These are phyloP conservation scores for Hypsizygus marmoreus DNA, from an alignment of 768 basidiomycete genomes.

Conservation along the genomic window DNA sequence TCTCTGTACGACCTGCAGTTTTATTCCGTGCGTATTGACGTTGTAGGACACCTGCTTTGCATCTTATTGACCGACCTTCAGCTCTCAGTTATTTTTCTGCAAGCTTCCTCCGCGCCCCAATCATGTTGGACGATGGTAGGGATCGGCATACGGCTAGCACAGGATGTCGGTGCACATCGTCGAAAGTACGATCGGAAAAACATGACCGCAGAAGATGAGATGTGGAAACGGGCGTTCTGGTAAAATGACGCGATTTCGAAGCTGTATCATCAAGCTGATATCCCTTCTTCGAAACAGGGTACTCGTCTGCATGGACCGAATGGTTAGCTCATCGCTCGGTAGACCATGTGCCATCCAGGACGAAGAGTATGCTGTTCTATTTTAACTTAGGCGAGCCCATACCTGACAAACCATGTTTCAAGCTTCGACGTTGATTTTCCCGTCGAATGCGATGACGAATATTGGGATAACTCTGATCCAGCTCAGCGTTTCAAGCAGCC, in stretches of 20 bases:
- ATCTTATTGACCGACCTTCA: conserved; percentile 18
- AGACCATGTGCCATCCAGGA: conserved; percentile 79
- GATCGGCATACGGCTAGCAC: conserved; percentile 70
- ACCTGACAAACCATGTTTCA: conserved; percentile 1
- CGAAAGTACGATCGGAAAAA: conserved; percentile 33
- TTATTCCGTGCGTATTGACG: conserved; percentile 45
- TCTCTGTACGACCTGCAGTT: conserved; percentile 75
- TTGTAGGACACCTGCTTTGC: conserved; percentile 8
- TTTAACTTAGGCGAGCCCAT: background rate
- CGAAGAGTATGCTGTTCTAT: conserved; percentile 60
- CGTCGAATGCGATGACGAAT: conserved; percentile 70
- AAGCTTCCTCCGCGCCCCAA: conserved; percentile 61
- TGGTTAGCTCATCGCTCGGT: conserved; percentile 57
- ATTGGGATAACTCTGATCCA: conserved; percentile 67
- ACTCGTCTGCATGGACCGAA: conserved; percentile 53
- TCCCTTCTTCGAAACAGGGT: conserved; percentile 39
- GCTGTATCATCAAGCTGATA: conserved; percentile 12
- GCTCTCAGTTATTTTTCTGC: conserved; percentile 57
- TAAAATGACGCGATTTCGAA: conserved; percentile 22
- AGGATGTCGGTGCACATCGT: conserved; percentile 78
- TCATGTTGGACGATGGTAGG: conserved; percentile 72
- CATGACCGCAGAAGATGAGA: conserved; percentile 60
- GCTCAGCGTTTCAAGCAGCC: conserved; percentile 72
- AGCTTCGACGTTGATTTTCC: conserved; percentile 78
- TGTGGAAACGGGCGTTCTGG: conserved; percentile 77